phyloP scores from a whole-genome alignment of 257 asterid genomes.

The Pogostemon cablin region DNA sequence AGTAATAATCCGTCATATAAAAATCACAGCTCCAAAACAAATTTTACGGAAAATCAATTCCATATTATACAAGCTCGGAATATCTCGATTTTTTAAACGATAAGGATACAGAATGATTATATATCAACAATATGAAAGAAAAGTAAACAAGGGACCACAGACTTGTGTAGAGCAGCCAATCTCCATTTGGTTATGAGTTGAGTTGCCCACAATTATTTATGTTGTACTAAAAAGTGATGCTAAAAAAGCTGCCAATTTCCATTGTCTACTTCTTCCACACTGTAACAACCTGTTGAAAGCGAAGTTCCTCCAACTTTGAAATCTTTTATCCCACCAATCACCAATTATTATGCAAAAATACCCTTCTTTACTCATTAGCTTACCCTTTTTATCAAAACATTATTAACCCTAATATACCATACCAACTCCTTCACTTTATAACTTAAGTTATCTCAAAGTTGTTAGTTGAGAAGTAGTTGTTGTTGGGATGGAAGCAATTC shows the following conservation, averaged over 20 bases:
- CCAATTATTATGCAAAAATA: neutral
- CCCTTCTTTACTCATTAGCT: neutral
- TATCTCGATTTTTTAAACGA: too few species aligned
- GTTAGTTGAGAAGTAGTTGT: neutral
- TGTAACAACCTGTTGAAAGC: constrained; percentile 37
- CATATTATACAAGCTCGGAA: too few species aligned
- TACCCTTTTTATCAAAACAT: neutral
- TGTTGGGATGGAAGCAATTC: neutral
- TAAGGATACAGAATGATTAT: too few species aligned
- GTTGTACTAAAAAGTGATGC: constrained; percentile 25
- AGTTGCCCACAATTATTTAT: constrained; percentile 18
- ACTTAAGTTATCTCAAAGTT: neutral
- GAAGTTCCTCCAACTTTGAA: constrained; percentile 34
- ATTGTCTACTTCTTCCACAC: constrained; percentile 31
- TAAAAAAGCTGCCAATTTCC: constrained; percentile 32
- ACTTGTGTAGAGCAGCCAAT: constrained; percentile 29
- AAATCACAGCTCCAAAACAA: too few species aligned
- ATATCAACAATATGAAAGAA: neutral
- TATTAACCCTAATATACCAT: neutral
- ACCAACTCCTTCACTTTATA: neutral
- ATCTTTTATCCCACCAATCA: constrained; percentile 23
- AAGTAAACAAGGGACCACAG: constrained; percentile 9
- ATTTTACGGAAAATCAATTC: too few species aligned
- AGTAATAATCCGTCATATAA: too few species aligned
- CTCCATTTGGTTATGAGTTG: constrained; percentile 12